phyloP scores from a whole-genome alignment of 352 stramenopile species.

The Nannochloropsis limnetica region DNA sequence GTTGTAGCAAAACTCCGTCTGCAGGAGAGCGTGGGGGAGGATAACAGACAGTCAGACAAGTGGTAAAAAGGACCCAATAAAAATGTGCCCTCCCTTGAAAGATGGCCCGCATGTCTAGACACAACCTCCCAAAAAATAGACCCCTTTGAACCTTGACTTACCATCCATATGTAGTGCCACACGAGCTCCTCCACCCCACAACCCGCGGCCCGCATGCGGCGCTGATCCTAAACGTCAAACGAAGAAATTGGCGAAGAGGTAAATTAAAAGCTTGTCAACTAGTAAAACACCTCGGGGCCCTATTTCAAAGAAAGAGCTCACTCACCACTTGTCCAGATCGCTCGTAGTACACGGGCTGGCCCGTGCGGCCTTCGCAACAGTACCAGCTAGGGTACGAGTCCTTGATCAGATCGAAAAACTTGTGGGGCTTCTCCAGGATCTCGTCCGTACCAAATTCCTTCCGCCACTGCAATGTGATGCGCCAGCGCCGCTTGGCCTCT shows the following conservation, averaged over 20 bases:
- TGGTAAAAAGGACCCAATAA: background rate
- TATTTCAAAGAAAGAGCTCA: background rate
- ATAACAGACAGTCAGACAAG: background rate
- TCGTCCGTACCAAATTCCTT: conserved; percentile 38
- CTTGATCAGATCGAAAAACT: conserved; percentile 39
- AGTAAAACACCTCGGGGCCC: background rate
- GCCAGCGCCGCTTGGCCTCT: conserved; percentile 39
- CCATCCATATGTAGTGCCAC: conserved; percentile 34
- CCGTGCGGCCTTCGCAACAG: conserved; percentile 32
- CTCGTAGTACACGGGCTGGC: conserved; percentile 40
- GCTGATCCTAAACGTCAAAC: background rate
- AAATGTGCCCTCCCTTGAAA: background rate
- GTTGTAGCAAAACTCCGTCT: conserved; percentile 38
- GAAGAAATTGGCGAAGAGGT: background rate
- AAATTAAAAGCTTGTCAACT: background rate
- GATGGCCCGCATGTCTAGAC: background rate
- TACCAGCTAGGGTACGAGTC: conserved; percentile 38
- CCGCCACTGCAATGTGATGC: conserved; percentile 39
- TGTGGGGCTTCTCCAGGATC: conserved; percentile 40
- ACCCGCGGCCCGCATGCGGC: conserved; percentile 7
- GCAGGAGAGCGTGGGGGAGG: background rate
- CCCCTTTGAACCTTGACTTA: background rate
- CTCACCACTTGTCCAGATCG: conserved; percentile 38
- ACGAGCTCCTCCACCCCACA: conserved; percentile 17
- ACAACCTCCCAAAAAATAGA: background rate